Base-by-base conservation (phyloP, 352 stramenopile genomes). In the Phytophthora chlamydospora region DNA sequence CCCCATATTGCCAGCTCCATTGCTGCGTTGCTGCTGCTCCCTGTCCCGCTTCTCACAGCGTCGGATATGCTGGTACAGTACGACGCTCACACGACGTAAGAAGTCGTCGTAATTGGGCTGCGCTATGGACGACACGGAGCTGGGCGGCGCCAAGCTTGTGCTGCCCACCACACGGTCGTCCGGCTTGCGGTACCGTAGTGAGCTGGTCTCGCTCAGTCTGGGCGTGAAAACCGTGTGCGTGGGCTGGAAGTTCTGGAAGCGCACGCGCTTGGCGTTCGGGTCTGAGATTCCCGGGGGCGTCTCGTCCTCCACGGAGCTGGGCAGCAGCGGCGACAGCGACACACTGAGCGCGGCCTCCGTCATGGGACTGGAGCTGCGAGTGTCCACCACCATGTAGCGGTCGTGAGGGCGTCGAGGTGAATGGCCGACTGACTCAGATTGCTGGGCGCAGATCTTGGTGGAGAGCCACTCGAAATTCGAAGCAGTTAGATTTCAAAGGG, bases 101-200 rank as follows among this genome's bases (percentile, higher is more conserved):
- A 93, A 94, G 59, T 97, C 90, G 61, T 97, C 88, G 67, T 96
- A 97, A 59, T 97, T 97, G 41, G 89, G 89, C 66, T 96, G 83
- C 39, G 83, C 89, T 46, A 97, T 85, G 34, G 85, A 93, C 13
- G 80, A 91, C 31, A 88, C 76, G 9, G 85, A 89, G 35, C 66
- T 81, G 4, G 85, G 82, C 27, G 83, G 82, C 33, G 82, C 81
- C n/a, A 95, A 63, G 41, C 74, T 85, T 38, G 77, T 80, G 44
- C 71, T 84, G 49, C 81, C 64, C 14, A 78, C 78, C 8, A 94
- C 66, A 35, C 87, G 83, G 54, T 92, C 87, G 57, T 88, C 82
- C 11, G 87, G 87, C 59, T 88, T 91, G 41, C 85, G 81, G 68
- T 96, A 96, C 21, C 78, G 83, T 36, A 96, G 76, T 36, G 71